Evolutionary conservation across 2,329 filamentous ascomycete species (phyloP), one percentile per base, ranked within the genome.

Genomic region (Scedosporium aurantiacum): DNA sequence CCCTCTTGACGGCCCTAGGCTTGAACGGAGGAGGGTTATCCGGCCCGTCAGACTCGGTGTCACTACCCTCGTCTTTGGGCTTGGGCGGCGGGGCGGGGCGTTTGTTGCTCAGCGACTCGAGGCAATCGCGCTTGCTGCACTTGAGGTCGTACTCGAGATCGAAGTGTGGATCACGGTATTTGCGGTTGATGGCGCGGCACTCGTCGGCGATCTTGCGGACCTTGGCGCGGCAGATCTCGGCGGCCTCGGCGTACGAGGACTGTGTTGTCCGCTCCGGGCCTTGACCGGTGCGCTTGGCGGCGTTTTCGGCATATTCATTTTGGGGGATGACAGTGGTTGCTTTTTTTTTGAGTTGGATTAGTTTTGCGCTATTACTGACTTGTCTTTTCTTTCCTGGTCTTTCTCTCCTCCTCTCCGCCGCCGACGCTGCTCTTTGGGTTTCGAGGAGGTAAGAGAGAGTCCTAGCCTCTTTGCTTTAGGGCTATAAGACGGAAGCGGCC

Each of bases 121-220:
- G 58, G 58, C 58, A 55, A 40, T 60, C 58, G 32, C 58, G 47
- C 28, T 55, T 40, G 25, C 82, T 74, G 37, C 79, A 83, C 67
- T 90, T 88, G 64, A 91, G 78, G 70, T 92, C 89, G 43, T 82
- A 77, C 69, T 94, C 90, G 59, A 96, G 84, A 70, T 96, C 88
- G 69, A 96, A 96, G 71, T 94, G 85, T n/a, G 86, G 83, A 69
- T 95, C 90, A 16, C 87, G 82, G 70, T 95, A 96, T 72, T 91
- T 93, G 57, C 28, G 58, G 72, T 96, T 96, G 62, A 91, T 78
- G 7, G 89, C 82, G 23, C 84, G 79, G 70, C 90, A 95, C 68
- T 86, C 83, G 62, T 78, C 77, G 57, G 83, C 78, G 63, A 86
- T 86, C 70, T 83, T 82, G 27, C 76, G 78, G 3, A 80, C 88